A percentile compares a stretch with the other conserved stretches of the same genome.
Conservation (phyloP, 192 early-diverging fungal genomes). For the Umbelopsis sp. region DNA sequence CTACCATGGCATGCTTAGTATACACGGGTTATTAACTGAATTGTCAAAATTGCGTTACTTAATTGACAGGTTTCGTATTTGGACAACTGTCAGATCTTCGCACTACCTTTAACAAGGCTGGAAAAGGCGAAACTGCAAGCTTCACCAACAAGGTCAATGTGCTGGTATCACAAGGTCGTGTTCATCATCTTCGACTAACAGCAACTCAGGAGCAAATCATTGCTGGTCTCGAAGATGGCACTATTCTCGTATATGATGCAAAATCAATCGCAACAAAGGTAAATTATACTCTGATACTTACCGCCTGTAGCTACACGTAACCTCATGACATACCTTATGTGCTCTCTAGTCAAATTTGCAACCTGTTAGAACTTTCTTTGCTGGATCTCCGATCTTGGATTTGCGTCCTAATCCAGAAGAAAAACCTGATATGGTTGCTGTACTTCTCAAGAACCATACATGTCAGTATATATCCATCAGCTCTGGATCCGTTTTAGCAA, state of each 20-base stretch:
- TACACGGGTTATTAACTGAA: not conserved
- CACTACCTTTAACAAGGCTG: slow-evolving; percentile 36
- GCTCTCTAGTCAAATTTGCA: slow-evolving; percentile 32
- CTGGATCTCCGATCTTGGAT: slow-evolving; percentile 57
- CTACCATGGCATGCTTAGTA: too few species aligned
- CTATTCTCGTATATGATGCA: slow-evolving; percentile 39
- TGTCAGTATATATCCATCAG: slow-evolving; percentile 44
- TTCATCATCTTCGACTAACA: slow-evolving; percentile 46
- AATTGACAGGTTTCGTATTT: slow-evolving; percentile 40
- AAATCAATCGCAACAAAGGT: slow-evolving; percentile 42
- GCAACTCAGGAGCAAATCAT: slow-evolving; percentile 45
- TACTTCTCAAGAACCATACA: slow-evolving; percentile 42
- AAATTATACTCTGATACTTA: slow-evolving; percentile 25
- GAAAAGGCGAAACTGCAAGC: slow-evolving; percentile 15
- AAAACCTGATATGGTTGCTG: slow-evolving; percentile 48
- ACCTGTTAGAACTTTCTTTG: slow-evolving; percentile 40
- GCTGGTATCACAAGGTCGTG: slow-evolving; percentile 25
- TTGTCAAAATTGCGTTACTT: too few species aligned
- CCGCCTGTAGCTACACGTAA: slow-evolving; percentile 25
- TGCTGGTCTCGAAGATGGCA: slow-evolving; percentile 36
- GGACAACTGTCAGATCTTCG: slow-evolving; percentile 36
- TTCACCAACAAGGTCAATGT: slow-evolving; percentile 34
- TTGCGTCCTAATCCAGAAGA: slow-evolving; percentile 63
- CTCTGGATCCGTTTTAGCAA: slow-evolving; percentile 23
- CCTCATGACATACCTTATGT: slow-evolving; percentile 31